Conservation (phyloP, 345 rosid species). For the Eutrema japonicum region DNA sequence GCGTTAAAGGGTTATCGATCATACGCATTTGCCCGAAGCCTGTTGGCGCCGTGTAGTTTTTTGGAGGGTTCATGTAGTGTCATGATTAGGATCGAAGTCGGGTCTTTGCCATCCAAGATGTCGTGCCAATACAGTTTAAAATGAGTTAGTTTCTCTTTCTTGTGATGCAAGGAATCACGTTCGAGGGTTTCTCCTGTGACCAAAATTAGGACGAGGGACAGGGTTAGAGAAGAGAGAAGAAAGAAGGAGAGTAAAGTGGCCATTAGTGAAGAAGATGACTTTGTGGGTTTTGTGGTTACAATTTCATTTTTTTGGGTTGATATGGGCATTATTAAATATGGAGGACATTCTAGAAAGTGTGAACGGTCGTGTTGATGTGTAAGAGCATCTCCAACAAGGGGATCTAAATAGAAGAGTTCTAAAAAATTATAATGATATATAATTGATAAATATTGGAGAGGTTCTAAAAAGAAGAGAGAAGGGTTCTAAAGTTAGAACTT, state of each 20-base stretch:
- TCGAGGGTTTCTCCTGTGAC: constrained; percentile 40
- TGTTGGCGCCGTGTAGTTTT: constrained; percentile 30
- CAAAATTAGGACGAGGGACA: not conserved
- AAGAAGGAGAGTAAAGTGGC: constrained; percentile 17
- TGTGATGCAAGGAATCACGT: constrained; percentile 32
- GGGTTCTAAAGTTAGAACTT: too few species aligned
- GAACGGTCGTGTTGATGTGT: constrained; percentile 6
- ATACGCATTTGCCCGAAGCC: constrained; percentile 55
- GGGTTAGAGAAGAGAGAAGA: constrained; percentile 23
- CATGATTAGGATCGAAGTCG: constrained; percentile 49
- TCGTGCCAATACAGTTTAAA: constrained; percentile 73
- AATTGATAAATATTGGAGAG: too few species aligned
- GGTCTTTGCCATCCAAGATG: constrained; percentile 48
- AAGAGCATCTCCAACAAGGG: too few species aligned
- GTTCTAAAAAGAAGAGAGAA: too few species aligned
- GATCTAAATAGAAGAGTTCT: too few species aligned
- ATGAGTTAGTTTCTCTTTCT: constrained; percentile 64
- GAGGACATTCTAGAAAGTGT: constrained; percentile 22
- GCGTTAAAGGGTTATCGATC: constrained; percentile 71
- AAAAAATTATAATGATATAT: too few species aligned
- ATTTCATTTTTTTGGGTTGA: constrained; percentile 1
- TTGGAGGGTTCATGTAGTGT: constrained; percentile 34
- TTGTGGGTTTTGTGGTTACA: constrained; percentile 29
- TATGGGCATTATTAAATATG: not conserved
- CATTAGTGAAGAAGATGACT: constrained; percentile 20